Base-by-base conservation (phyloP, 75 land plant species). In the Gnetum montanum region DNA sequence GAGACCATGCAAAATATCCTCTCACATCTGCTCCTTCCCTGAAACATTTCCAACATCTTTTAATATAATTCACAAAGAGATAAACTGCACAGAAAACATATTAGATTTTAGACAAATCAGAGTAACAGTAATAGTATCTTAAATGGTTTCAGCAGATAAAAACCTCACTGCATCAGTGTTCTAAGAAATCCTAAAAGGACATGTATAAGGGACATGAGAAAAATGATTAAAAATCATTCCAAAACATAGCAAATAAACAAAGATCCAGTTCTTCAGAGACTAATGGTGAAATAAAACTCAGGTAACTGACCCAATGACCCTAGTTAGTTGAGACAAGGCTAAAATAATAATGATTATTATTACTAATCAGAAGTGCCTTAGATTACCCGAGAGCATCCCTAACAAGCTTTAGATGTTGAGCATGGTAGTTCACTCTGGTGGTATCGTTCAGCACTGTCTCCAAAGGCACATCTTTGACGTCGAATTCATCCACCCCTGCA, bases 1-100 rank as follows among this genome's bases (percentile, higher is more conserved):
- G 57, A 13, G 74, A 31, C 70, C 70, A 71, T 0, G 24, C 37
- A 31, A 60, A 60, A 31, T 60, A 71, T 1, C 74, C 78, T 1
- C 58, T 31, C 24, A 75, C 68, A 34, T 70, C 40, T 4, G 50
- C 49, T 1, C 69, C 74, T n/a, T n/a, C 66, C 56, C 51, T 50
- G 20, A 34, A 44, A 16, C 18, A 44, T 12, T 36, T 33, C 20
- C 43, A 27, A 25, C 23, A 18, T 23, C n/a, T 7, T 40, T 24
- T 37, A 18, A 19, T 20, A 37, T 13, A 25, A 43, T 38, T 12
- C 8, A 24, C 20, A 24, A 10, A 43, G 37, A 4, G 37, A 25
- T n/a, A 37, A 11, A 43, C 23, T 40, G 38, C 8, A 57, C 25
- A 24, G 22, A 12, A 24, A 37, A 11, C 59, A 37, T 2, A 33